Evolutionary conservation across 352 stramenopile genomes (phyloP), one percentile per base, ranked within the genome.

Genomic region (Globisporangium iwayamae): DNA sequence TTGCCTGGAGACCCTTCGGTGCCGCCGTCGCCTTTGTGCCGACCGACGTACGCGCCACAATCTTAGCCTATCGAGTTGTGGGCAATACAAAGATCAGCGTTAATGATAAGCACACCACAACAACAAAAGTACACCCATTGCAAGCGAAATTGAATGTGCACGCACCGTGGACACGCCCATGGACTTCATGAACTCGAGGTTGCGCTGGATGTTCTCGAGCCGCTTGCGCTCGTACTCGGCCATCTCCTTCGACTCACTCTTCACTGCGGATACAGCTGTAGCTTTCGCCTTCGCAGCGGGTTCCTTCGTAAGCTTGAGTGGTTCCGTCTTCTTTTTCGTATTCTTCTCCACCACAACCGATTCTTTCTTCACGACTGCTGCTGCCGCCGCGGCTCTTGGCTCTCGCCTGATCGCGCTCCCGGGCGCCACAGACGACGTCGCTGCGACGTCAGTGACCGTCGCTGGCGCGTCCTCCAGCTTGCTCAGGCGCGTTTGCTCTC

Each of bases 161-260:
- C 66, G 30, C 39, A 85, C 76, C 20, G 81, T 91, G 7, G 82
- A 88, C 28, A 95, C 79, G 11, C 87, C 87, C 77, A 96, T 92
- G 47, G 82, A 78, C 56, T 78, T 74, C 85, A 96, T 92, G 62
- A 94, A 91, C 30, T 88, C 76, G 56, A 93, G 57, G 63, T 96
- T 94, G 34, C 87, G 83, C 73, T 88, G 72, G 57, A 96, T 94
- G 64, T 96, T 96, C 43, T 84, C 87, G 9, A 83, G 74, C 0
- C 87, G 83, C 68, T 89, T 90, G 67, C 80, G 79, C 70, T 96
- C 87, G 56, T 96, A 96, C 64, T 89, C 85, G 25, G 77, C 75
- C 56, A 93, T 69, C 28, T 47, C 70, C 51, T 68, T 52, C 25
- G 13, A 43, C 50, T 38, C 48, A 47, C 48, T 57, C 3, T 56